Evolutionary conservation across 108 stramenopile species (phyloP).

Genomic region (Chaetoceros tenuissimus): DNA sequence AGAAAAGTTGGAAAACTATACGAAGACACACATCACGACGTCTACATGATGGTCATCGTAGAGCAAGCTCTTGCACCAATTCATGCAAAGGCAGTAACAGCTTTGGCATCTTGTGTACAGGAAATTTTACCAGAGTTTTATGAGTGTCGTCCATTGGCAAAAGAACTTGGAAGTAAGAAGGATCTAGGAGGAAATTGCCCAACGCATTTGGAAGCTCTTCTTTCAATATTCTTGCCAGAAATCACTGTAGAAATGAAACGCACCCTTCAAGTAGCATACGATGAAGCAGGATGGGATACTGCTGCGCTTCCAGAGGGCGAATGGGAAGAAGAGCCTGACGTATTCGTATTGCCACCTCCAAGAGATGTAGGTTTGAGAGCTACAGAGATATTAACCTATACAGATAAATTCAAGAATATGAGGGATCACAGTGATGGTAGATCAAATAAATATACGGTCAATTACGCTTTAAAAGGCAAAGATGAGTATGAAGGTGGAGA

Average conservation of each 20-base stretch:
- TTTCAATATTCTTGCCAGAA: conserved; percentile 16
- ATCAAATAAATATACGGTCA: conserved; percentile 22
- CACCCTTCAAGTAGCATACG: conserved; percentile 22
- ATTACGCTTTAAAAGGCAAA: conserved; percentile 19
- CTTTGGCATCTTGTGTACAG: conserved; percentile 19
- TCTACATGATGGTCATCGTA: conserved; percentile 15
- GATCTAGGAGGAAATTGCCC: conserved; percentile 29
- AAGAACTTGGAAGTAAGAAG: conserved; percentile 22
- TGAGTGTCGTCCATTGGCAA: conserved; percentile 23
- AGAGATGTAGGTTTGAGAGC: conserved; percentile 21
- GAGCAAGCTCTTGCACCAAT: conserved; percentile 22
- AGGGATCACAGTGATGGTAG: conserved; percentile 22
- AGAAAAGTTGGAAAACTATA: conserved; percentile 7
- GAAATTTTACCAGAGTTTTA: conserved; percentile 15
- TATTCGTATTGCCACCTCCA: conserved; percentile 16
- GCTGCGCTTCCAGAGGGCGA: not conserved
- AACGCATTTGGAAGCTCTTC: conserved; percentile 16
- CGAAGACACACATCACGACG: conserved; percentile 2
- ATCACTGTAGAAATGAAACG: conserved; percentile 14
- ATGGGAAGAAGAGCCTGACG: too few species aligned
- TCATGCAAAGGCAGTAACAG: conserved; percentile 23
- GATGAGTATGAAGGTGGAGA: conserved; percentile 26
- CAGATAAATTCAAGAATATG: conserved; percentile 20
- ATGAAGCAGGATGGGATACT: conserved; percentile 17
- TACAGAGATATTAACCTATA: conserved; percentile 24